Evolutionary conservation across 2,329 filamentous ascomycete species (phyloP).

Genomic region (Lasiodiplodia gonubiensis): DNA sequence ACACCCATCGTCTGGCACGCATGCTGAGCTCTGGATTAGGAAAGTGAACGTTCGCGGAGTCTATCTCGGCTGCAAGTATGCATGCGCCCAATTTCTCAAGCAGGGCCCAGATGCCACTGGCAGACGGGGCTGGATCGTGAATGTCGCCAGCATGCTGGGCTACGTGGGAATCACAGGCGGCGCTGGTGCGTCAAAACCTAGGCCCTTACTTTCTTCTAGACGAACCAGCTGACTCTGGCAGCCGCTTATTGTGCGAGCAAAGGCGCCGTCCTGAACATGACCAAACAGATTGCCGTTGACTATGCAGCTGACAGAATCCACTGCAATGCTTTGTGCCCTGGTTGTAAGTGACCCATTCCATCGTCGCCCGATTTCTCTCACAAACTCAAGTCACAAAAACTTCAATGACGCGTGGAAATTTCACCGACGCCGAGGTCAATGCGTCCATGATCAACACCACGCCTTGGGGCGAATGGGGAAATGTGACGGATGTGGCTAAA

Average conservation of each 20-base stretch:
- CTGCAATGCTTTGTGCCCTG: conserved; percentile 51
- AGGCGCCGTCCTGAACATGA: conserved; percentile 54
- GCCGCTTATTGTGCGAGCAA: conserved; percentile 55
- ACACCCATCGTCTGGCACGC: no score
- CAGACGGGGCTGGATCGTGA: conserved; percentile 48
- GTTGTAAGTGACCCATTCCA: conserved; percentile 40
- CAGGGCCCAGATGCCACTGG: conserved; percentile 39
- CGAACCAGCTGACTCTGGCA: background rate
- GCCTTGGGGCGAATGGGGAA: conserved; percentile 39
- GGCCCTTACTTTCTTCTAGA: no score
- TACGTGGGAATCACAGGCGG: conserved; percentile 36
- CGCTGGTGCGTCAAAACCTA: background rate
- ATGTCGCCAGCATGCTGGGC: conserved; percentile 44
- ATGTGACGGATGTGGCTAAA: conserved; percentile 36
- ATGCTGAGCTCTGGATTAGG: conserved; percentile 31
- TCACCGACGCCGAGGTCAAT: conserved; percentile 30
- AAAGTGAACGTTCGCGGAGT: conserved; percentile 45
- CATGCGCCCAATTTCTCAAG: conserved; percentile 43
- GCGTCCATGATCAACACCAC: conserved; percentile 31
- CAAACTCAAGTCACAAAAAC: conserved; percentile 39
- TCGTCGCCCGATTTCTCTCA: background rate
- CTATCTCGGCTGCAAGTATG: conserved; percentile 49
- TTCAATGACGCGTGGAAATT: conserved; percentile 43
- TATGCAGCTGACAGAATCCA: conserved; percentile 51
- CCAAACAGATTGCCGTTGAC: conserved; percentile 52